Base-by-base conservation (phyloP, 495 filamentous ascomycete genomes). In the Neurospora africana region DNA sequence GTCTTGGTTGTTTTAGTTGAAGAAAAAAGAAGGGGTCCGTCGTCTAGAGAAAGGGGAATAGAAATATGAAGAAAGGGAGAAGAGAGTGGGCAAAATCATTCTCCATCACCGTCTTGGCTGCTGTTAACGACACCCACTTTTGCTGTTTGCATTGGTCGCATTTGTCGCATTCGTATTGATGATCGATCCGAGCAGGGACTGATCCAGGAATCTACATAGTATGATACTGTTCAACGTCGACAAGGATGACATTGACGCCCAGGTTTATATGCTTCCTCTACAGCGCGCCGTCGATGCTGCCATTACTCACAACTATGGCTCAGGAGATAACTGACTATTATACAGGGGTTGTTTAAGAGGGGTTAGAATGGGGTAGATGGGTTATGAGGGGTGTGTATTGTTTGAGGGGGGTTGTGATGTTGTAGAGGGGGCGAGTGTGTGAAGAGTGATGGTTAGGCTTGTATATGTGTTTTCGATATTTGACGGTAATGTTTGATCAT, bases 221-320 rank as follows among this genome's bases (percentile, higher is more conserved):
- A 9, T 47, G 9, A 58, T 58, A 58, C 47, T 30, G 21, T 58
- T 96, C 72, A 85, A 89, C 75, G 85, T 88, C 41, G 81, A 87
- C 9, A 79, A 80, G 15, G 78, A 84, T 47, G 82, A 84, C 68
- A 95, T 94, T 77, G 90, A 91, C 76, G 87, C 83, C 38, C 84
- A 96, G 79, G 82, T 92, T 30, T 96, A 92, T 72, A 83, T 91
- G 70, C 83, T 97, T 27, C 93, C 93, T 11, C 81, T 97, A 23
- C 92, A 95, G 78, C 86, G 89, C 72, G 88, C 91, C 0, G 87
- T 97, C 38, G 93, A 96, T 78, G 81, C 81, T 70, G 88, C 91
- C 7, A 96, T 96, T 73, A 86, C 89, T n/a, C n/a, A n/a, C n/a
- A n/a, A n/a, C n/a, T n/a, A n/a, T n/a, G n/a, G n/a, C n/a, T n/a